phyloP scores from a whole-genome alignment of 2,329 filamentous ascomycete genomes.

The Colletotrichum chlorophyti region DNA sequence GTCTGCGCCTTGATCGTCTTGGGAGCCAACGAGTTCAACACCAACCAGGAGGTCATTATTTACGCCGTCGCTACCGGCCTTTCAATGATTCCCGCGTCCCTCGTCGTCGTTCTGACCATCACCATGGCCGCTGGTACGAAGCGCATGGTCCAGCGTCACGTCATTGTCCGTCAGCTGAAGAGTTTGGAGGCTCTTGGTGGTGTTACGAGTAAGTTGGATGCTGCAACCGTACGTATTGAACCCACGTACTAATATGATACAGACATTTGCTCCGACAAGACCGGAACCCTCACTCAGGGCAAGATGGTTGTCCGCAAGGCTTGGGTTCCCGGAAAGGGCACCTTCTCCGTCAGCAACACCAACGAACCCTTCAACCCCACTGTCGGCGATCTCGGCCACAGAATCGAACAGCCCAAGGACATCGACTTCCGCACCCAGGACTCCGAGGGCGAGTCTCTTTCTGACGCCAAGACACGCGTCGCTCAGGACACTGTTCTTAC shows the following conservation, averaged over 20 bases:
- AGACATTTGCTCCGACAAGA: constrained; percentile 65
- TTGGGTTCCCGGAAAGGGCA: constrained; percentile 56
- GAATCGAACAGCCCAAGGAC: constrained; percentile 42
- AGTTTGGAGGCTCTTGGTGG: constrained; percentile 61
- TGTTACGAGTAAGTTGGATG: constrained; percentile 44
- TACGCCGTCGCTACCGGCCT: constrained; percentile 54
- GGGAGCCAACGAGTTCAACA: constrained; percentile 47
- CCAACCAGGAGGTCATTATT: constrained; percentile 48
- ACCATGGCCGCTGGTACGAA: constrained; percentile 64
- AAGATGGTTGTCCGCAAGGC: constrained; percentile 62
- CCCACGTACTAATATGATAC: background rate
- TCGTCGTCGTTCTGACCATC: constrained; percentile 62
- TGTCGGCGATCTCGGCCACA: constrained; percentile 52
- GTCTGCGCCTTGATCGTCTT: constrained; percentile 53
- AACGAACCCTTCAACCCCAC: constrained; percentile 65
- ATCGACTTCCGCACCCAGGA: constrained; percentile 37
- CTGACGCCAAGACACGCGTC: constrained; percentile 39
- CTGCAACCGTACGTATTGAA: background rate
- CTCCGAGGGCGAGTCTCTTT: constrained; percentile 34
- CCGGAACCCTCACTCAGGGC: constrained; percentile 59
- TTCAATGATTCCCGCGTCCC: constrained; percentile 58
- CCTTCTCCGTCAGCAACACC: constrained; percentile 54
- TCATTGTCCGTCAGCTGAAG: constrained; percentile 59
- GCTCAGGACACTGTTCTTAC: constrained; percentile 48
- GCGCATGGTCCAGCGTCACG: constrained; percentile 59